Evolutionary conservation across 2,329 filamentous ascomycete species (phyloP).

Genomic region (Colletotrichum acutatum): DNA sequence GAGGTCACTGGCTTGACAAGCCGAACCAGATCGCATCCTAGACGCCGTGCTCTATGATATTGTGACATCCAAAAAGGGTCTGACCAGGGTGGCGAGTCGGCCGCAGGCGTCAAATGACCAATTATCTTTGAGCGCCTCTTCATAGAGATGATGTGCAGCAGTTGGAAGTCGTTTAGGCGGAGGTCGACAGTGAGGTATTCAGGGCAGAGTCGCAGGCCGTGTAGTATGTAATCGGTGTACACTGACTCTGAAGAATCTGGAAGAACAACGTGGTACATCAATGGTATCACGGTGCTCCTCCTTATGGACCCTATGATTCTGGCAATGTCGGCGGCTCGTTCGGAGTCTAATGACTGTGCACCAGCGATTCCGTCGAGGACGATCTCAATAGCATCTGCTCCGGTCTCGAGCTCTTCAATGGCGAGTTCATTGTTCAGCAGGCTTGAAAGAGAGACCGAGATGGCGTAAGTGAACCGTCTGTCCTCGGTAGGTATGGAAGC

Average conservation of each 20-base stretch:
- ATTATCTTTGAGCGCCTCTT: constrained; percentile 71
- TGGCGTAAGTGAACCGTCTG: constrained; percentile 73
- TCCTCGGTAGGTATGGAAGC: constrained; percentile 70
- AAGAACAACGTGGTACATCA: constrained; percentile 63
- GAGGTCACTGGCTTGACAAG: constrained; percentile 67
- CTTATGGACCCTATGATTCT: constrained; percentile 69
- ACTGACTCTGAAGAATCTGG: constrained; percentile 43
- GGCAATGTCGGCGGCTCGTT: constrained; percentile 63
- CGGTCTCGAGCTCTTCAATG: constrained; percentile 73
- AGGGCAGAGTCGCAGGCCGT: constrained; percentile 70
- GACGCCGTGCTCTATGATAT: constrained; percentile 66
- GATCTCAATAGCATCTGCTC: constrained; percentile 74
- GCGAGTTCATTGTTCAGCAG: constrained; percentile 65
- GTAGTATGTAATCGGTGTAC: constrained; percentile 68
- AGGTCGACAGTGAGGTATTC: constrained; percentile 74
- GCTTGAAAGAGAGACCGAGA: constrained; percentile 69
- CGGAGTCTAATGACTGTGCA: constrained; percentile 37
- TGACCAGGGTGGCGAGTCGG: constrained; percentile 63
- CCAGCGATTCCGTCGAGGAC: constrained; percentile 54
- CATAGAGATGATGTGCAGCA: constrained; percentile 60
- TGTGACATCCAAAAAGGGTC: constrained; percentile 64
- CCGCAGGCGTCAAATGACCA: constrained; percentile 60
- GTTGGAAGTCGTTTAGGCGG: constrained; percentile 60
- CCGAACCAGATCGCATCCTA: constrained; percentile 72
- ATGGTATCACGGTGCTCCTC: constrained; percentile 69